Evolutionary conservation across 2,329 filamentous ascomycete genomes (phyloP), one percentile per base, ranked within the genome.

Genomic region (Colletotrichum aenigma): DNA sequence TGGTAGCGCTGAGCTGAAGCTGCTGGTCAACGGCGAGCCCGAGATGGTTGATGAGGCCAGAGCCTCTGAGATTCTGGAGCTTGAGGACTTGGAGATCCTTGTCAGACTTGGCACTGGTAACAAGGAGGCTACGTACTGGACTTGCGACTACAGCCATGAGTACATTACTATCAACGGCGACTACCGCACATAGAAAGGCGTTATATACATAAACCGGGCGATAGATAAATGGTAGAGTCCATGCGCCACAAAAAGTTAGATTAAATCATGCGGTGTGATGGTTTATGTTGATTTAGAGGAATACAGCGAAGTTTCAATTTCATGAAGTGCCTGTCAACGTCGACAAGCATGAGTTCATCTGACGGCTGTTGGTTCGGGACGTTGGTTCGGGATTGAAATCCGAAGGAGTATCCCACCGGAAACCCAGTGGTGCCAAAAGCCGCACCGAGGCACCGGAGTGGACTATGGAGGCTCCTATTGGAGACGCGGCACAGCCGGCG

Each of bases 71-170:
- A 96, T 97, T 70, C 84, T 97, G 66, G 92, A 94, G 79, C 90
- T 91, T 78, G 94, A 96, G 82, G 93, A 97, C 81, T 84, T 97
- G 77, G 94, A 96, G 85, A 96, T 97, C 76, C 83, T 94, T 48
- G 94, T 97, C 7, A 89, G 89, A 74, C 83, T 97, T 70, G 94
- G 94, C 30, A 94, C 93, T 61, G 93, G 92, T 55, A 87, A 89
- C 38, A 89, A 93, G 81, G 91, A 93, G 83, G 93, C 93, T 2
- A 91, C 92, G 7, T 95, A 95, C 83, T 97, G 94, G 92, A 97
- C 95, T 52, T 97, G 95, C 82, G 95, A 97, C 83, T 95, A 96
- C 79, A 95, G 93, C 82, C 94, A 96, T 81, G 94, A 96, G 88
- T 97, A 92, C 82, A 91, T 91, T 48, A 91, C 91, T 7, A 93